A percentile compares a stretch with the other conserved stretches of the same genome.
These are phyloP conservation scores for Aspergillus steynii DNA, from an alignment of 495 filamentous ascomycete species.

Conservation along the genomic window DNA sequence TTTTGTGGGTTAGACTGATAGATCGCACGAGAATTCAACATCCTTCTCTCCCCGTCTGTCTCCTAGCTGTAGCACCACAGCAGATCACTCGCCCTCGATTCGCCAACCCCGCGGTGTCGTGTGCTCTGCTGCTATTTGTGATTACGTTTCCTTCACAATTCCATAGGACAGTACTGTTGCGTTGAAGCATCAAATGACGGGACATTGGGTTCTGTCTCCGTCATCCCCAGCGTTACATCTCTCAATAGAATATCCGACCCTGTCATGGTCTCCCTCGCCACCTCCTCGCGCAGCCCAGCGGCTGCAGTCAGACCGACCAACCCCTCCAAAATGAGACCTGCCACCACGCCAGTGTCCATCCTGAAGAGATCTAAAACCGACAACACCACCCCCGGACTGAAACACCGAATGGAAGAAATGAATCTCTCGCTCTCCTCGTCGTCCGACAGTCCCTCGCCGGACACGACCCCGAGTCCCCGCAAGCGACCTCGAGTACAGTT, in stretches of 20 bases:
- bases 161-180: not conserved
- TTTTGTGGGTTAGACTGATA: not conserved
- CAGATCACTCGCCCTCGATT: slow-evolving; percentile 7
- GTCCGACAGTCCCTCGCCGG: slow-evolving; percentile 35
- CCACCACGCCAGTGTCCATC: slow-evolving; percentile 43
- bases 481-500: slow-evolving; percentile 75
- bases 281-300: slow-evolving; percentile 34
- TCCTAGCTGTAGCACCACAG: slow-evolving; percentile 16
- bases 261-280: slow-evolving; percentile 48
- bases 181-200: slow-evolving; percentile 27
- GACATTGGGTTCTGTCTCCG: slow-evolving; percentile 7
- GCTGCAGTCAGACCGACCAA: slow-evolving; percentile 25
- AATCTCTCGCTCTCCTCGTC: slow-evolving; percentile 42
- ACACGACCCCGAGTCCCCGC: slow-evolving; percentile 44
- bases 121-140: slow-evolving; percentile 19
- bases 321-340: slow-evolving; percentile 34
- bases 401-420: slow-evolving; percentile 45
- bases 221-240: slow-evolving; percentile 12
- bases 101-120: slow-evolving; percentile 17
- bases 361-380: slow-evolving; percentile 38
- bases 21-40: not conserved
- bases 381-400: slow-evolving; percentile 24
- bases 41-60: slow-evolving; percentile 1
- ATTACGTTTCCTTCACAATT: not conserved
- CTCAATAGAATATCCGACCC: slow-evolving; percentile 8